Conservation (phyloP, 176 grass and related monocot genomes). For the Musa acuminata region DNA sequence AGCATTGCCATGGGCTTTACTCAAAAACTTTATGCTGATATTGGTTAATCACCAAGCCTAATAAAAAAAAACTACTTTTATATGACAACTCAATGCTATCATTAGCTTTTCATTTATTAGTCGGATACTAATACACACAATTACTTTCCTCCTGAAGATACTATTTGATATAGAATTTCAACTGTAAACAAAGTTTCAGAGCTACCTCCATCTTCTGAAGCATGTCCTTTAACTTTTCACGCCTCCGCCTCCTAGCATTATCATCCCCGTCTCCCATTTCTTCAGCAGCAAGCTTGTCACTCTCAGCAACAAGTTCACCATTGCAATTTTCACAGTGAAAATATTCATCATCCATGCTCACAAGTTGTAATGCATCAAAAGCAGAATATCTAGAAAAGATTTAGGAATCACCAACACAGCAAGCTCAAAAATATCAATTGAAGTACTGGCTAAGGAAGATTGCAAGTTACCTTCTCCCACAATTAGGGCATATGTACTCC, state of each 20-base stretch:
- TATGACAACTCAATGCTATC: no score
- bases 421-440: neutral
- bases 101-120: no score
- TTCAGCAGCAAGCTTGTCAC: slow-evolving; percentile 97
- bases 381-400: slow-evolving; percentile 65
- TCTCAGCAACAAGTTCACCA: slow-evolving; percentile 82
- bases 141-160: no score
- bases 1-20: no score
- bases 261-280: slow-evolving; percentile 99
- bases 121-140: no score
- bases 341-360: slow-evolving; percentile 67
- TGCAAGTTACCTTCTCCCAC: slow-evolving; percentile 56
- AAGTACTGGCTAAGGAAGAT: neutral
- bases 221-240: slow-evolving; percentile 92
- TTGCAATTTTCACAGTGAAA: slow-evolving; percentile 99
- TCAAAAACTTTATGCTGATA: no score
- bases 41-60: no score
- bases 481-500: slow-evolving; percentile 86
- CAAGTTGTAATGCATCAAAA: slow-evolving; percentile 80
- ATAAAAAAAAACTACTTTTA: no score
- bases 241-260: slow-evolving; percentile 56
- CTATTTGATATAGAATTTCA: no score
- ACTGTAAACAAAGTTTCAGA: neutral
- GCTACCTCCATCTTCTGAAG: slow-evolving; percentile 76
- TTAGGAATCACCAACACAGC: neutral